A percentile compares a stretch with the other conserved stretches of the same genome.
phyloP scores from a whole-genome alignment of 768 basidiomycete genomes.

The Boletus tylopilopsis region DNA sequence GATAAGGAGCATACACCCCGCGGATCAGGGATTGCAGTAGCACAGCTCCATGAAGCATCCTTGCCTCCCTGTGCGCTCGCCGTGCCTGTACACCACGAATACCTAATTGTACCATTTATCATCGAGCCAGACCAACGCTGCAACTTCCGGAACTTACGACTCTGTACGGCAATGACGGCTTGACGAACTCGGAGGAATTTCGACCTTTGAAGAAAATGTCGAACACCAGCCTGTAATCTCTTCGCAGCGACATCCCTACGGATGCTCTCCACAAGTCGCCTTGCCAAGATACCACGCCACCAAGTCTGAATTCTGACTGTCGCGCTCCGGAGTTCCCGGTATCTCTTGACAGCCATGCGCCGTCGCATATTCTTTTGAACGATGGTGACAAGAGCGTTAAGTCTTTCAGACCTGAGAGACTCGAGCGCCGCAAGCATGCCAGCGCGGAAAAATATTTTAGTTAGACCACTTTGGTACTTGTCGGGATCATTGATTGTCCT shows the following conservation, averaged over 20 bases:
- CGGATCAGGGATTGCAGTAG: conserved; percentile 80
- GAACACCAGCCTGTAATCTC: conserved; percentile 67
- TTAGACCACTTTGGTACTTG: conserved; percentile 95
- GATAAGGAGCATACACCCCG: conserved; percentile 67
- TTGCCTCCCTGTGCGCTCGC: conserved; percentile 50
- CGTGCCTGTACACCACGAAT: conserved; percentile 75
- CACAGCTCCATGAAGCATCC: conserved; percentile 59
- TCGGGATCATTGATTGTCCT: conserved; percentile 89
- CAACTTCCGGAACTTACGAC: conserved; percentile 55
- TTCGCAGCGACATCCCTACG: conserved; percentile 72
- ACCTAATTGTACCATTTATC: conserved; percentile 38
- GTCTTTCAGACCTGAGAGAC: conserved; percentile 78
- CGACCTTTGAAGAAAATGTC: conserved; percentile 72
- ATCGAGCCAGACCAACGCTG: conserved; percentile 2
- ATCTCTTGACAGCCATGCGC: conserved; percentile 78
- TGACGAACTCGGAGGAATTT: conserved; percentile 59
- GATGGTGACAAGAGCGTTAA: conserved; percentile 89
- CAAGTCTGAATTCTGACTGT: conserved; percentile 89
- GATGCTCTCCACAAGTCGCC: conserved; percentile 62
- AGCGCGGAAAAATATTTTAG: conserved; percentile 98
- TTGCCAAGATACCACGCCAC: conserved; percentile 89
- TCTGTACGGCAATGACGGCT: conserved; percentile 73
- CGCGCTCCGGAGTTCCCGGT: conserved; percentile 62
- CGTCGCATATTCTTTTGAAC: conserved; percentile 98
- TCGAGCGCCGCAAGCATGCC: conserved; percentile 98